Conservation (phyloP, 352 stramenopile species). For the Globisporangium recalcitrans region DNA sequence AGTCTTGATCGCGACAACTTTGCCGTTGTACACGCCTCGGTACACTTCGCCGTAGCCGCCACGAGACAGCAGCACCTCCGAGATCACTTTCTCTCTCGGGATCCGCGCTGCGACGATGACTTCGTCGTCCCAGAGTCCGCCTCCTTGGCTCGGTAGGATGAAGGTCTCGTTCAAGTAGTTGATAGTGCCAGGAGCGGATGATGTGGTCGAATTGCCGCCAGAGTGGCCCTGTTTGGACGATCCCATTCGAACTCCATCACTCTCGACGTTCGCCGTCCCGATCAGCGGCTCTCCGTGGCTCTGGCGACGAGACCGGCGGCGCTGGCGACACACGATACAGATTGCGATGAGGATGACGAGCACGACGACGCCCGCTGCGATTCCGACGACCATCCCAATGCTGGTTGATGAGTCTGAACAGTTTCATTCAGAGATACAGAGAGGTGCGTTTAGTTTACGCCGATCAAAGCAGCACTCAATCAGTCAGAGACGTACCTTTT, state of each 20-base stretch:
- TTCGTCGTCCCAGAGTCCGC: conserved; percentile 30
- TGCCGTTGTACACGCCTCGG: conserved; percentile 25
- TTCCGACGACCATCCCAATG: background rate
- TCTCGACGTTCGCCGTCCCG: background rate
- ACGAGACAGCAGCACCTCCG: conserved; percentile 21
- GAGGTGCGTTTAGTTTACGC: background rate
- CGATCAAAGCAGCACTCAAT: background rate
- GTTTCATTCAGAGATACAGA: background rate
- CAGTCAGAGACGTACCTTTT: background rate
- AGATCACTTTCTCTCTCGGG: conserved; percentile 25
- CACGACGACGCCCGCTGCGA: background rate
- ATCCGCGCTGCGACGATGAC: conserved; percentile 27
- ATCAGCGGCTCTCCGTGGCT: background rate
- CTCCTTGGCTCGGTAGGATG: background rate
- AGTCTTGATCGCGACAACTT: conserved; percentile 45
- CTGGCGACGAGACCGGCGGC: background rate
- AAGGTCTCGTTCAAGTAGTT: background rate
- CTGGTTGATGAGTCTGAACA: background rate
- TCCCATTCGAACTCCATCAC: background rate
- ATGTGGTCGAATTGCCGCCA: background rate
- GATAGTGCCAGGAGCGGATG: background rate
- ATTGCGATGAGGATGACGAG: background rate
- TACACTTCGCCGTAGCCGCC: conserved; percentile 46
- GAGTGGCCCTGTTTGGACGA: background rate
- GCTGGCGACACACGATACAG: background rate